These are phyloP conservation scores for Aspergillus pseudoviridinutans DNA, from an alignment of 2,329 filamentous ascomycete genomes.

Conservation along the genomic window DNA sequence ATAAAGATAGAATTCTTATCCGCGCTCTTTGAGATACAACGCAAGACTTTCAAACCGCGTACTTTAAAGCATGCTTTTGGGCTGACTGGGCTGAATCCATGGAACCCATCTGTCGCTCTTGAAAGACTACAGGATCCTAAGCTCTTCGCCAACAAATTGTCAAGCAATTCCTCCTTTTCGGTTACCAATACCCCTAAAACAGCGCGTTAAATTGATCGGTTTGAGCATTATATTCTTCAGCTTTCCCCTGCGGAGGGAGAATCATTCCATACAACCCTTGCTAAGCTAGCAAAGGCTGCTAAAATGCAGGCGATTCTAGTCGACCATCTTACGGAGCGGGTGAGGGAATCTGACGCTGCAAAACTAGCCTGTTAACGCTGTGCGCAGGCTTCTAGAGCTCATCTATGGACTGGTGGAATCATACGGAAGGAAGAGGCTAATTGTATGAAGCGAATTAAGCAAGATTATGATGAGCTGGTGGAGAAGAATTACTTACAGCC, in stretches of 20 bases:
- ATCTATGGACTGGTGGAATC: neutral
- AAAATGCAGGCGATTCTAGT: neutral
- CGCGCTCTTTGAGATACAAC: neutral
- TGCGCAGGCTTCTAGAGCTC: neutral
- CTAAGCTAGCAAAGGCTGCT: neutral
- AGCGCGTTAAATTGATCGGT: neutral
- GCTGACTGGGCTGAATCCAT: neutral
- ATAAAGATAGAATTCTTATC: neutral
- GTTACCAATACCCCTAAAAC: neutral
- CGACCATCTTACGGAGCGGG: rapidly evolving
- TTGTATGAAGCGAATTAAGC: neutral
- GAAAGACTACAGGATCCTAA: neutral
- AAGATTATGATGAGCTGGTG: neutral
- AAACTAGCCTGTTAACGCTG: neutral
- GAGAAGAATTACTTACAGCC: neutral
- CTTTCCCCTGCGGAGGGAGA: neutral
- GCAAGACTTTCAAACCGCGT: neutral
- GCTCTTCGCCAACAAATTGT: rapidly evolving
- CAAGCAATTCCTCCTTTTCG: neutral
- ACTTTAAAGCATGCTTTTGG: neutral
- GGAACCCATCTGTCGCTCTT: neutral
- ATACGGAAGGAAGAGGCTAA: neutral
- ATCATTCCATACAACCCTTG: neutral
- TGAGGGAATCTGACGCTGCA: neutral
- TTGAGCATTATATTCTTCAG: neutral